phyloP scores from a whole-genome alignment of 208 protist genomes.

The Crithidia mellificae region DNA sequence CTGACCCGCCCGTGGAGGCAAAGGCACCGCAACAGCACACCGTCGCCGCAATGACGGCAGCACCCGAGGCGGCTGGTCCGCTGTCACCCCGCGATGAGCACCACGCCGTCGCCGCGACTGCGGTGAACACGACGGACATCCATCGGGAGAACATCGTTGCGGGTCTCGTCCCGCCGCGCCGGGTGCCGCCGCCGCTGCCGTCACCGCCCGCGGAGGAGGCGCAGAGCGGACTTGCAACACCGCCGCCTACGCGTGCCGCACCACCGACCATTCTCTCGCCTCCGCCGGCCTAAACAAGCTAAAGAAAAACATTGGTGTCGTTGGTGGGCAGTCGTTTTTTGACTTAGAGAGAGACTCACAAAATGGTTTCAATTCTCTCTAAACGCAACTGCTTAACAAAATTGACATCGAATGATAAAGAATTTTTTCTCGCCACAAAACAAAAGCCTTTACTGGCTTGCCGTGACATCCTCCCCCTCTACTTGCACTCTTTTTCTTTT shows the following conservation, averaged over 20 bases:
- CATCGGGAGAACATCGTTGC: too few species aligned
- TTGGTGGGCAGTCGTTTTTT: too few species aligned
- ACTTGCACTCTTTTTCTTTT: background rate
- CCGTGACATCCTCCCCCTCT: too few species aligned
- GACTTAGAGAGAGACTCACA: too few species aligned
- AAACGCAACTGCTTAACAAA: too few species aligned
- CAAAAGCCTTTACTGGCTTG: too few species aligned
- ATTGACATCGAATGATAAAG: too few species aligned
- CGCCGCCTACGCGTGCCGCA: slow-evolving; percentile 27
- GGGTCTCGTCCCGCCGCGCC: slow-evolving; percentile 10
- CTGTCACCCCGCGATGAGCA: background rate
- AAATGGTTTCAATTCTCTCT: too few species aligned
- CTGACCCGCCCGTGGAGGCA: background rate
- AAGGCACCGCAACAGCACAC: slow-evolving; percentile 6
- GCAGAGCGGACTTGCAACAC: background rate
- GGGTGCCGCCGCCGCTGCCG: slow-evolving; percentile 29
- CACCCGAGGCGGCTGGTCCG: slow-evolving; percentile 4
- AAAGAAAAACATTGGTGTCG: too few species aligned
- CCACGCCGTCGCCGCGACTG: background rate
- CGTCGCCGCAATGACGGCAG: slow-evolving; percentile 15
- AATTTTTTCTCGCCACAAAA: too few species aligned
- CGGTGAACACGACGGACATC: too few species aligned
- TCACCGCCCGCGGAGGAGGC: slow-evolving; percentile 11
- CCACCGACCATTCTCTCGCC: slow-evolving; percentile 41
- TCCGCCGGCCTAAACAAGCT: slow-evolving; percentile 20